Conservation (phyloP, 352 stramenopile species). For the Globisporangium nunn region DNA sequence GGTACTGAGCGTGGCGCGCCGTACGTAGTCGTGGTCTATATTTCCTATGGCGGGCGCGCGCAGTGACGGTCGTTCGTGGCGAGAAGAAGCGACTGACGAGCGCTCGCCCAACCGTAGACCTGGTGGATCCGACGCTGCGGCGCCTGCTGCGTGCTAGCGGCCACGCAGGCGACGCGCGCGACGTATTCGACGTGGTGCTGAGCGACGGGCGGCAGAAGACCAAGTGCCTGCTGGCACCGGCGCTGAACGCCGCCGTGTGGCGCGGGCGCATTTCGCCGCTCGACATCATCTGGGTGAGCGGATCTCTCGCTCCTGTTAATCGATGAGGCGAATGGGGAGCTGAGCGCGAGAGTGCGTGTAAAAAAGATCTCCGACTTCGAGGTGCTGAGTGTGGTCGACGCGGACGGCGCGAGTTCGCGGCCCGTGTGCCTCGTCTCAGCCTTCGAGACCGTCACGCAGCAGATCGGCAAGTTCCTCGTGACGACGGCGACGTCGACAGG, state of each 20-base stretch:
- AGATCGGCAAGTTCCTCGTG: conserved; percentile 5
- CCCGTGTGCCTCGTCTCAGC: conserved; percentile 18
- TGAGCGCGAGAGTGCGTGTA: neutral
- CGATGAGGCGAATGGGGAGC: no score
- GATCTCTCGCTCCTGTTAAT: neutral
- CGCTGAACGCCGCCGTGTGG: conserved; percentile 37
- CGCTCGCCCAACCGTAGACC: conserved; percentile 19
- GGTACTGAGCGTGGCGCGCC: conserved; percentile 48
- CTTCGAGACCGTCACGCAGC: conserved; percentile 2
- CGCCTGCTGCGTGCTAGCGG: conserved; percentile 21
- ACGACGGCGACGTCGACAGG: neutral
- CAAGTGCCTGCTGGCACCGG: conserved; percentile 37
- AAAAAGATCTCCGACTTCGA: conserved; percentile 8
- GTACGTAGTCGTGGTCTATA: conserved; percentile 16
- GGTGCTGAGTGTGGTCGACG: conserved; percentile 1
- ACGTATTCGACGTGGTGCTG: conserved; percentile 59
- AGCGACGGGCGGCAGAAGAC: conserved; percentile 41
- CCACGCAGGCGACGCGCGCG: conserved; percentile 7
- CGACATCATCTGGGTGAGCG: conserved; percentile 28
- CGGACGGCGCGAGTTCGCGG: neutral
- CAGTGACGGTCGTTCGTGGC: no score
- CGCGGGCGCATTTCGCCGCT: conserved; percentile 18
- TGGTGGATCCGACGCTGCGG: conserved; percentile 36
- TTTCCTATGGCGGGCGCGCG: no score
- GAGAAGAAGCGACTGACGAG: neutral